These are phyloP conservation scores for Berkeleyomyces rouxiae DNA, from an alignment of 2,329 filamentous ascomycete genomes.

Conservation along the genomic window DNA sequence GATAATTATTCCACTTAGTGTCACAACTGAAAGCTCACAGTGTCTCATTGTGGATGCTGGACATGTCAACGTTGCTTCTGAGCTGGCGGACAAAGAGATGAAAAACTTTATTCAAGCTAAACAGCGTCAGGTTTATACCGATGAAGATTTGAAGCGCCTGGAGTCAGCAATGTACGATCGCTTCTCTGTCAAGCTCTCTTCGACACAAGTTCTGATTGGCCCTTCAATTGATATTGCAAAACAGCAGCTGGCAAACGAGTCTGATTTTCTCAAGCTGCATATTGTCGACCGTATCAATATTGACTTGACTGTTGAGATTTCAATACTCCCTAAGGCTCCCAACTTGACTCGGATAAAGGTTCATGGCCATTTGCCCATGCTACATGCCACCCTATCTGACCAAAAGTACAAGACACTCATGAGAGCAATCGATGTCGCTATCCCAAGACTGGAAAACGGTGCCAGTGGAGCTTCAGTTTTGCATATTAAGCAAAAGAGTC, in stretches of 20 bases:
- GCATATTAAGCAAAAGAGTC: not conserved
- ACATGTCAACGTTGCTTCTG: constrained; percentile 85
- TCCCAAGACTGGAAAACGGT: constrained; percentile 54
- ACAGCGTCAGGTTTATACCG: constrained; percentile 70
- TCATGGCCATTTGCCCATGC: constrained; percentile 76
- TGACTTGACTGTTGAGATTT: constrained; percentile 89
- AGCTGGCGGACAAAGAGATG: constrained; percentile 82
- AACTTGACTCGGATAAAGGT: constrained; percentile 85
- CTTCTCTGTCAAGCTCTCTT: constrained; percentile 81
- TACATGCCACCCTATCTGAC: constrained; percentile 86
- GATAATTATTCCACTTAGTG: constrained; percentile 90
- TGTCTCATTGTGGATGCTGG: constrained; percentile 93
- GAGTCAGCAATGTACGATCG: constrained; percentile 96
- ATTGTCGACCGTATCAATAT: constrained; percentile 96
- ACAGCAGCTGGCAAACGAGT: constrained; percentile 53
- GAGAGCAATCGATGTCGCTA: constrained; percentile 87
- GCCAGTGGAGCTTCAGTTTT: not conserved
- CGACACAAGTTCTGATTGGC: constrained; percentile 88
- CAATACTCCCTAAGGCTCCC: constrained; percentile 88
- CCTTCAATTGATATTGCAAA: constrained; percentile 85
- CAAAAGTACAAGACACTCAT: constrained; percentile 94
- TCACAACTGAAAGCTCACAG: constrained; percentile 61
- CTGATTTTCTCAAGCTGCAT: constrained; percentile 57
- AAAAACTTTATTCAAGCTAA: constrained; percentile 82
- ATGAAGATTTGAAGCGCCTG: constrained; percentile 73